phyloP scores from a whole-genome alignment of 2,329 filamentous ascomycete species.

The Tolypocladium ovalisporum region DNA sequence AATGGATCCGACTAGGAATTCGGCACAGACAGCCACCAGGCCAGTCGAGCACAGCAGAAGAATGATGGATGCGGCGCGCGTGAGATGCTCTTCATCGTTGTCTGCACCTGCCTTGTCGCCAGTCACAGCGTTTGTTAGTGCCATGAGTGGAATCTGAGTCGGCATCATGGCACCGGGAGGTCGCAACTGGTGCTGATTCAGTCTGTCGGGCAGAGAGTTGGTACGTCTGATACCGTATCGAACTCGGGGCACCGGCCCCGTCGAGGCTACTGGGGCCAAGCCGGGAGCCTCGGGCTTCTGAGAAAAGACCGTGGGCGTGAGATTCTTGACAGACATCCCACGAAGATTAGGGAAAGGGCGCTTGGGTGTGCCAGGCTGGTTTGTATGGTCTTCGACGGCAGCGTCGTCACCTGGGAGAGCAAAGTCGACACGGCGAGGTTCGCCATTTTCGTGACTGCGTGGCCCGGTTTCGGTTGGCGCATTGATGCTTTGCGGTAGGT shows the following conservation, averaged over 20 bases:
- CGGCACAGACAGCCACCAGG: slow-evolving; percentile 57
- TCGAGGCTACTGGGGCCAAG: slow-evolving; percentile 14
- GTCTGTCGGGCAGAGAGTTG: slow-evolving; percentile 61
- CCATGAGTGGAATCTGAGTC: slow-evolving; percentile 29
- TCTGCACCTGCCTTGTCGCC: slow-evolving; percentile 17
- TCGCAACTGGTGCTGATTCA: slow-evolving; percentile 35
- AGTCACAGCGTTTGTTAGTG: slow-evolving; percentile 19
- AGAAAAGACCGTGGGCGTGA: slow-evolving; percentile 62
- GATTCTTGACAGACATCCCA: slow-evolving; percentile 52
- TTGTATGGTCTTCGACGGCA: slow-evolving; percentile 15
- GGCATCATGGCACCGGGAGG: slow-evolving; percentile 40
- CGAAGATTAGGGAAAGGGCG: slow-evolving; percentile 45
- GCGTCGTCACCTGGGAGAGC: slow-evolving; percentile 24
- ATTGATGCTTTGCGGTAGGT: slow-evolving; percentile 19
- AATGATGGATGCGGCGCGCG: slow-evolving; percentile 45
- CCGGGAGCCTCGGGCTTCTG: slow-evolving; percentile 24
- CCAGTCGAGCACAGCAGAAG: slow-evolving; percentile 53
- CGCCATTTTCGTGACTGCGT: slow-evolving; percentile 18
- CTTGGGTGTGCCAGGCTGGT: slow-evolving; percentile 10
- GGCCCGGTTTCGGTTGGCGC: slow-evolving; percentile 14
- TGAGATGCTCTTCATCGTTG: slow-evolving; percentile 36
- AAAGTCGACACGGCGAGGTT: slow-evolving; percentile 49
- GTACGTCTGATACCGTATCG: slow-evolving; percentile 60
- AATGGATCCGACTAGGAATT: slow-evolving; percentile 60
- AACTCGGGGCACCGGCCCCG: slow-evolving; percentile 43